A percentile compares a stretch with the other conserved stretches of the same genome.
Conservation (phyloP, 139 green algal genomes). For the Tetradesmus lagerheimii region DNA sequence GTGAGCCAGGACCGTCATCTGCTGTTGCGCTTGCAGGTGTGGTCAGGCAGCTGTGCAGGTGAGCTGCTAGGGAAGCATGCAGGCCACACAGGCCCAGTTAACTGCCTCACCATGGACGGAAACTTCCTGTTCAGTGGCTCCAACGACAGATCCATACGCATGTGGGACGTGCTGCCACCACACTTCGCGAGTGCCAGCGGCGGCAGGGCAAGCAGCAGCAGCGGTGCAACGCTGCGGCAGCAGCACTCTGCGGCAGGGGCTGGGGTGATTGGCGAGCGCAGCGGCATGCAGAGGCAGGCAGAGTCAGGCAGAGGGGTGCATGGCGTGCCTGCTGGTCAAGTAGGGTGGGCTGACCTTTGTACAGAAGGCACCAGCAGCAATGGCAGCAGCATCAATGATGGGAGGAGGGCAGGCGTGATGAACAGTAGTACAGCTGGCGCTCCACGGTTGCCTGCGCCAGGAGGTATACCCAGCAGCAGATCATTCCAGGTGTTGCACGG, state of each 20-base stretch:
- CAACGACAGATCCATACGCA: slow-evolving; percentile 59
- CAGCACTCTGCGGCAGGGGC: neutral
- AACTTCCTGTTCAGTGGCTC: slow-evolving; percentile 80
- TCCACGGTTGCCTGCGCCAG: neutral
- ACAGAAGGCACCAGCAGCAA: neutral
- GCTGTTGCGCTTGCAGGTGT: slow-evolving; percentile 51
- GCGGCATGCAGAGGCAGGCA: no score
- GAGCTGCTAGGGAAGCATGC: slow-evolving; percentile 65
- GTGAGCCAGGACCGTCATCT: no score
- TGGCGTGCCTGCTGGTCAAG: neutral
- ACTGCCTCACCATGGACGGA: slow-evolving; percentile 72
- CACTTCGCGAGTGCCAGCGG: neutral
- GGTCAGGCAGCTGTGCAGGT: slow-evolving; percentile 48
- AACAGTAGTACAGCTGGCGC: neutral
- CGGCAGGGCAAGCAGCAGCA: slow-evolving; percentile 3
- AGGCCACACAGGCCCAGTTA: slow-evolving; percentile 72
- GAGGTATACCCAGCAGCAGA: slow-evolving; percentile 38
- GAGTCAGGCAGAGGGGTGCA: no score
- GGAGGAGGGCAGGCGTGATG: neutral
- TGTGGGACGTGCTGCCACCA: slow-evolving; percentile 72
- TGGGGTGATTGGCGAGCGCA: neutral
- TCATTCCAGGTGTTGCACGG: slow-evolving; percentile 60
- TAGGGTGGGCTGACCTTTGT: neutral
- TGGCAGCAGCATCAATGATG: neutral
- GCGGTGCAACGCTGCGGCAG: neutral